Conservation (phyloP, 179 eudicot genomes). For the Pouteria campechiana region DNA sequence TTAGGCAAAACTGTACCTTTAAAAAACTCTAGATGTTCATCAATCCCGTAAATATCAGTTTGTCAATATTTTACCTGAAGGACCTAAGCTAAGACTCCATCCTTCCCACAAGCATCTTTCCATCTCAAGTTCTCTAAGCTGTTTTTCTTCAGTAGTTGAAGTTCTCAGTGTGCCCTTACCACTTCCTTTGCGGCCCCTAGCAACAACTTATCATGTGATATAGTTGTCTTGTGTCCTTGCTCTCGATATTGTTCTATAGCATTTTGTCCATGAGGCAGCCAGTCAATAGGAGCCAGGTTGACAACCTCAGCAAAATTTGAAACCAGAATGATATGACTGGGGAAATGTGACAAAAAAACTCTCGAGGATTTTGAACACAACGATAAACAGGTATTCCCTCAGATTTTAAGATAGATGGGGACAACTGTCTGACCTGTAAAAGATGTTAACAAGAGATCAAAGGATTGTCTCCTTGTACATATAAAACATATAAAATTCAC, state of each 20-base stretch:
- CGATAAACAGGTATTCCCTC: constrained; percentile 75
- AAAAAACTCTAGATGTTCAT: no score
- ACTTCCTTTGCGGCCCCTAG: constrained; percentile 53
- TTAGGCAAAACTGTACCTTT: no score
- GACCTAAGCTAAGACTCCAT: constrained; percentile 38
- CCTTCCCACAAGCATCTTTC: constrained; percentile 47
- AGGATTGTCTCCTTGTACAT: not conserved
- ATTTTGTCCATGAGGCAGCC: constrained; percentile 73
- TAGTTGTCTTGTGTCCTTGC: constrained; percentile 40
- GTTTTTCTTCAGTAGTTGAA: constrained; percentile 14
- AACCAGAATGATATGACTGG: constrained; percentile 66
- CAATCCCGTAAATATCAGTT: no score
- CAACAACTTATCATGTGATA: constrained; percentile 67
- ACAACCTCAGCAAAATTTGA: constrained; percentile 50
- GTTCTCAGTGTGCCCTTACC: constrained; percentile 48
- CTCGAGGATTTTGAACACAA: constrained; percentile 58
- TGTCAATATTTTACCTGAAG: constrained; percentile 73
- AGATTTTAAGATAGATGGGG: constrained; percentile 42
- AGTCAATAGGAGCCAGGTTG: constrained; percentile 63
- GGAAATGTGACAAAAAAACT: constrained; percentile 48
- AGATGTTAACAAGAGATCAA: not conserved
- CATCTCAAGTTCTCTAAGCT: constrained; percentile 21
- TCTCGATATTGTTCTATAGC: constrained; percentile 44
- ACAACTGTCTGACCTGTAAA: constrained; percentile 48
- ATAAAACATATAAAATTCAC: not conserved